Evolutionary conservation across 441 rosid genomes (phyloP), one percentile per base, ranked within the genome.

Genomic region (Adansonia rubrostipa): DNA sequence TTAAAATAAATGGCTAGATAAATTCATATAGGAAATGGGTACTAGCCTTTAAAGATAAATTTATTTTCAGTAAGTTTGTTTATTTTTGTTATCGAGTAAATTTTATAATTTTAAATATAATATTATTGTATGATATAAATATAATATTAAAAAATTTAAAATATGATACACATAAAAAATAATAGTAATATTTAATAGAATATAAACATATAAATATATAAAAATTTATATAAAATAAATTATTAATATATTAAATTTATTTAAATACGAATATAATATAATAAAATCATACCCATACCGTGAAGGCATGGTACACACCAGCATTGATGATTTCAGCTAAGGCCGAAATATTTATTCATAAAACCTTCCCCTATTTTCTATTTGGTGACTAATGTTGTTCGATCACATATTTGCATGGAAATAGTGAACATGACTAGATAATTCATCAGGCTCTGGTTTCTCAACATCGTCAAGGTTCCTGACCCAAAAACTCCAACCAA

Each of bases 401-500:
- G 67, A 62, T 28, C 67, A 13, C 68, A 57, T 24, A 5, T 61
- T 47, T 48, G 45, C 45, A 48, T 9, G 68, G 78, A 48, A 60
- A 75, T 48, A 48, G 1, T 65, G 65, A 20, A 42, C 45, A 71
- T 36, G 15, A 40, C 67, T 7, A 22, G 80, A 7, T 1, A 62
- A 13, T 28, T 17, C 6, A 17, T 81, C 87, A 3, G 80, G 84
- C 24, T 84, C 85, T 0, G 91, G 87, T 44, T 79, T 87, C 7
- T 89, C 96, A 13, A 80, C 91, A 10, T 89, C 96, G 4, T 91
- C 97, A 1, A 86, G 82, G 62, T 60, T 83, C 86, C 98, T 86
- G 3, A 91, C 36, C 98, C 97, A 91, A 58, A 70, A 89, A n/a
- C 88, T 84, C 79, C 78, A 86, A 19, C 68, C 61, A 1, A 88